Base-by-base conservation (phyloP, 1,284 basidiomycete species). In the Porogramme epimiltina region DNA sequence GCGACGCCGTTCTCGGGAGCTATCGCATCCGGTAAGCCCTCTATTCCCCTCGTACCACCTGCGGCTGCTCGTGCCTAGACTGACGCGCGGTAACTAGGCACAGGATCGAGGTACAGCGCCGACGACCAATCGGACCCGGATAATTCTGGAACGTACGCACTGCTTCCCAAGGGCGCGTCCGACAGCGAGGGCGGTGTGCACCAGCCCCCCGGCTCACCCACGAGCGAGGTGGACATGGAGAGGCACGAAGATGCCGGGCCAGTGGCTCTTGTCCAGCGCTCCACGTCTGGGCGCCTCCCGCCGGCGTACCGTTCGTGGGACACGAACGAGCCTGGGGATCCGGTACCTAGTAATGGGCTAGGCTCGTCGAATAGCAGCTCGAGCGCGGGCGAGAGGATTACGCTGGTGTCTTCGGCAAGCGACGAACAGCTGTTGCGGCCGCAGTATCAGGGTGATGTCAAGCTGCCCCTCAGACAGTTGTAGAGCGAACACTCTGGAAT, bases 301-400 rank as follows among this genome's bases (percentile, higher is more conserved):
- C 58, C 58, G 2, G 58, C 55, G 28, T 59, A 59, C 39, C 41
- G 52, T 25, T 56, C 54, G 11, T 59, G 58, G 58, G 58, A 56
- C 13, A 16, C 31, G 23, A 42, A 50, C n/a, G 22, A 34, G 31
- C 49, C 42, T 11, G 18, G 9, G 13, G 41, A 33, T n/a, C 8
- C 26, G 36, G 22, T 8, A 18, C 5, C 24, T 2, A 37, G 16
- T 10, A 25, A 13, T 9, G 22, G 20, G 2, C 31, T 24, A 16
- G 31, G 15, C 4, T n/a, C 26, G 6, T 43, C 43, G 6, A 20
- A 20, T 15, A 22, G 18, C 4, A 33, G 31, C 11, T 45, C 49
- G 28, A 42, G 31, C 31, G 22, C 25, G 19, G 20, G 26, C 8
- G 48, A 20, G 8, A 13, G 8, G 28, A 6, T 8, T 6, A 31